These are phyloP conservation scores for Fusarium austroafricanum DNA, from an alignment of 2,329 filamentous ascomycete species.

Conservation along the genomic window DNA sequence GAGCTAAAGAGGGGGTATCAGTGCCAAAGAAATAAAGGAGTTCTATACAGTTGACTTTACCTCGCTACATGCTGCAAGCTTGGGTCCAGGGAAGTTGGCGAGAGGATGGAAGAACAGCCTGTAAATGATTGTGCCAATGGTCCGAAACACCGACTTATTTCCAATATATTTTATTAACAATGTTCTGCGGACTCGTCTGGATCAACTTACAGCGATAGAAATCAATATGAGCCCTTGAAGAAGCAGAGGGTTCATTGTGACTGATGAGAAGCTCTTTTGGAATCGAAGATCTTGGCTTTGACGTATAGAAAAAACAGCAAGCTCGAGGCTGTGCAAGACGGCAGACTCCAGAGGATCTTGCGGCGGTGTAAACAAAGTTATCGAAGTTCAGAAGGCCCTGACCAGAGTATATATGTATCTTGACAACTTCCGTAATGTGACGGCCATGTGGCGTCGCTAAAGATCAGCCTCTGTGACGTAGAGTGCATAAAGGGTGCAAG, in stretches of 20 bases:
- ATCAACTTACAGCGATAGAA: neutral
- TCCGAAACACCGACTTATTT: neutral
- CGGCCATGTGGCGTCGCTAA: neutral
- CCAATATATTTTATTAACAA: neutral
- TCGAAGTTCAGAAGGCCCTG: neutral
- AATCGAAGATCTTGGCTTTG: neutral
- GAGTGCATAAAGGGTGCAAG: constrained; percentile 2
- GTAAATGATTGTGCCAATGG: constrained; percentile 5
- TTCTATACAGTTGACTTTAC: neutral
- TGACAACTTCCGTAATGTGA: neutral
- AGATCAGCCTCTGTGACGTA: neutral
- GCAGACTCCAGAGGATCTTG: neutral
- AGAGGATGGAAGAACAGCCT: constrained; percentile 36
- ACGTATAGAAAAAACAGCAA: too few relatives aligned
- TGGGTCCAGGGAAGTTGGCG: constrained; percentile 38
- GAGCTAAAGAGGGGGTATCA: neutral
- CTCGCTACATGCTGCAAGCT: constrained; percentile 33
- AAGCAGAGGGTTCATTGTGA: neutral
- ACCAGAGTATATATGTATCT: neutral
- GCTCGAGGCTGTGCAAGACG: too few relatives aligned
- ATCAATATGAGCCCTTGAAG: neutral
- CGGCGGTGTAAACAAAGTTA: neutral
- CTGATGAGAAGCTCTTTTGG: neutral
- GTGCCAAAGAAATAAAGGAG: fast-evolving
- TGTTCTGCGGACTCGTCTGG: too few relatives aligned